Base-by-base conservation (phyloP, 2,329 filamentous ascomycete species). In the Ophiostoma australiae region DNA sequence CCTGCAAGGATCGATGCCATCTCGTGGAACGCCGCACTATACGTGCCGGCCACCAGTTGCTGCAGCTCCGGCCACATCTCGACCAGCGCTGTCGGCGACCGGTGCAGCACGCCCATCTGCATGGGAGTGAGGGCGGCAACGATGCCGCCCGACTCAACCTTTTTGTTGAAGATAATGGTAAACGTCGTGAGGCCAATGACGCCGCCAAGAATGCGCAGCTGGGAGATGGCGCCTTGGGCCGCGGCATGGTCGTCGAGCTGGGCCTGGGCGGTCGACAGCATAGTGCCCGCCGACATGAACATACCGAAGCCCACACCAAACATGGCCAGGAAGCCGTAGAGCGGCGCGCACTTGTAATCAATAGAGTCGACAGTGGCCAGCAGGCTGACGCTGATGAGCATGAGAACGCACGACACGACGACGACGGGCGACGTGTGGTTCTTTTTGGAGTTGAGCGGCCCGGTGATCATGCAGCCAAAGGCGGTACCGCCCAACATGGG, bases 261-360 rank as follows among this genome's bases (percentile, higher is more conserved):
- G 0, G 84, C 82, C 67, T 87, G 82, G 17, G 87, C 80, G 66
- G 84, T 84, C 2, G 85, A 86, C 75, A 88, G 84, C 71, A 89
- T 86, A 0, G 86, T 87, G 8, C 84, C 84, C 2, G 84, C 82
- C 0, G 84, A 85, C 73, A 88, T 85, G 11, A 83, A 85, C 20
- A 89, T 80, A 0, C 87, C 87, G 20, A 88, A 85, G 0, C 87
- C 87, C 0, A 89, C 77, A 0, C 87, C 87, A 39, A 88, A 84
- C 8, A 89, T 80, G 31, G 83, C 81, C 71, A 88, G 83, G 73
- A 83, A 88, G 2, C 81, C 85, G 72, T 87, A 88, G 70, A 86
- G 81, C 0, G 81, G 78, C 7, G 78, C 77, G 3, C 78, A 77
- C 1, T 76, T 1, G 76, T 77, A 75, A 55, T 77, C 73, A 11